Percentiles rank a stretch among this genome's conserved stretches.
Conservation (phyloP, 305 asterid genomes). For the Fraxinus sp. region DNA sequence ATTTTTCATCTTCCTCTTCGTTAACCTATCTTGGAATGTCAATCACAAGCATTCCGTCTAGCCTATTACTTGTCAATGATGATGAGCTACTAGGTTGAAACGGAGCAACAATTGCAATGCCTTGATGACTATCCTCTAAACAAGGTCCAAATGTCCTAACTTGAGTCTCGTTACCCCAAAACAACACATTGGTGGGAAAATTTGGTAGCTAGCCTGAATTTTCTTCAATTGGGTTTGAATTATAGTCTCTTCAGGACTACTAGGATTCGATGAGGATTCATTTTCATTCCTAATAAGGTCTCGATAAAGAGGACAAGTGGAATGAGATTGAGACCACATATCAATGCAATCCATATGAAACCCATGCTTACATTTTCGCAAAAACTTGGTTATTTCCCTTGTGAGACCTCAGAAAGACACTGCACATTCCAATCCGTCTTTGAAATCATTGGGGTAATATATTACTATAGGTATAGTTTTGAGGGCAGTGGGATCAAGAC, state of each 20-base stretch:
- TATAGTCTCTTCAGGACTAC: constrained; percentile 16
- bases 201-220: constrained; percentile 27
- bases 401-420: constrained; percentile 67
- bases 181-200: constrained; percentile 78
- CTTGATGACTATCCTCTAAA: constrained; percentile 40
- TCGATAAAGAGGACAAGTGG: constrained; percentile 83
- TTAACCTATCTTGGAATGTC: constrained; percentile 48
- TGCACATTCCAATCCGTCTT: constrained; percentile 72
- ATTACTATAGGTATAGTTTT: constrained; percentile 57
- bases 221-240: constrained; percentile 28
- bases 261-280: constrained; percentile 16
- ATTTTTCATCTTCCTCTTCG: constrained; percentile 59
- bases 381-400: constrained; percentile 67
- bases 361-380: constrained; percentile 83
- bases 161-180: constrained; percentile 71
- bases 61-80: not conserved
- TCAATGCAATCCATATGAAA: constrained; percentile 86
- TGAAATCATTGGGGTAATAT: constrained; percentile 42
- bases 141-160: constrained; percentile 44
- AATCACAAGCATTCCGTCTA: constrained; percentile 36
- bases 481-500: constrained; percentile 60
- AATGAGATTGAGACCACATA: constrained; percentile 84
- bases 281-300: constrained; percentile 35
- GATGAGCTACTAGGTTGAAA: constrained; percentile 24
- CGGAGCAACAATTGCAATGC: constrained; percentile 4